Conservation (phyloP, 2,329 filamentous ascomycete species). For the Xylaria sp. region DNA sequence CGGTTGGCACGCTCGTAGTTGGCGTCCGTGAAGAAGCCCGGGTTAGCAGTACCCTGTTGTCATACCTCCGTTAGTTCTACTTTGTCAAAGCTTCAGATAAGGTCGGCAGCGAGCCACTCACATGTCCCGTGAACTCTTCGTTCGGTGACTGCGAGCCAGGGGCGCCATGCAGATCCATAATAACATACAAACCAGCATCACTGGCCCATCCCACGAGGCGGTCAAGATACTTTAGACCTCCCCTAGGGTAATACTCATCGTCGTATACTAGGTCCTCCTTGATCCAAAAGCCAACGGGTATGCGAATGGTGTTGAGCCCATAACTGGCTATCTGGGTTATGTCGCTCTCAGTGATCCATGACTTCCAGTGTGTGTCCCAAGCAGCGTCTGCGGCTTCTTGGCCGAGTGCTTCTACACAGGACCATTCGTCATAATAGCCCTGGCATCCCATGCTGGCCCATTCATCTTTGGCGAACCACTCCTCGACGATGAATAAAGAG, state of each 20-base stretch:
- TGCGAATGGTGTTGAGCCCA: conserved; percentile 61
- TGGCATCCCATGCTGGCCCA: conserved; percentile 61
- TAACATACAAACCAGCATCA: conserved; percentile 59
- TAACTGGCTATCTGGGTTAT: conserved; percentile 57
- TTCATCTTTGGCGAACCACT: conserved; percentile 58
- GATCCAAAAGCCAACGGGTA: conserved; percentile 64
- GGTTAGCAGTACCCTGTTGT: conserved; percentile 26
- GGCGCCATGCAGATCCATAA: conserved; percentile 61
- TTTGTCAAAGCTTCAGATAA: too few relatives aligned
- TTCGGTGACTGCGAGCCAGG: conserved; percentile 56
- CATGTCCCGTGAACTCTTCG: conserved; percentile 58
- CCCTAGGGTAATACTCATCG: conserved; percentile 55
- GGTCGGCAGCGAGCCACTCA: conserved; percentile 1
- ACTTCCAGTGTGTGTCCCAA: conserved; percentile 60
- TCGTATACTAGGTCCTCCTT: conserved; percentile 57
- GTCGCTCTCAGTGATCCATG: conserved; percentile 59
- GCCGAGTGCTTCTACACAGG: conserved; percentile 59
- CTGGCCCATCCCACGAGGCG: conserved; percentile 57
- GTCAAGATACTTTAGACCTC: conserved; percentile 58
- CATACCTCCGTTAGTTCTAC: neutral
- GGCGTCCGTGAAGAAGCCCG: conserved; percentile 61
- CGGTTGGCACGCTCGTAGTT: conserved; percentile 61
- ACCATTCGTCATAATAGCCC: conserved; percentile 56
- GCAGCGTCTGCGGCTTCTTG: conserved; percentile 57
- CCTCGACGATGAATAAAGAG: conserved; percentile 61